Evolutionary conservation across 768 basidiomycete genomes (phyloP).

Genomic region (Nidularia pulvinata): DNA sequence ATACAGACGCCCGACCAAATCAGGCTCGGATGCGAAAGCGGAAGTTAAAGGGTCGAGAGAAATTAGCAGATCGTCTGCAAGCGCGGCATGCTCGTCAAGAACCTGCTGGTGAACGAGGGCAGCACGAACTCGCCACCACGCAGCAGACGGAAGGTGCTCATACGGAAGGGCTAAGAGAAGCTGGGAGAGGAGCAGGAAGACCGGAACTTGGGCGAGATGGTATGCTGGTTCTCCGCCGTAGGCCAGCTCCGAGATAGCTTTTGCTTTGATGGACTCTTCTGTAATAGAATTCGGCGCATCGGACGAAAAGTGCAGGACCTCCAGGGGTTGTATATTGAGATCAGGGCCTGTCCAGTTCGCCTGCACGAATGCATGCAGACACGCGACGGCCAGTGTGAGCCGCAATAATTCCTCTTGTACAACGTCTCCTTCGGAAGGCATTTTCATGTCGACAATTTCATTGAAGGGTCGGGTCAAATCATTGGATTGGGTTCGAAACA

Average conservation of each 20-base stretch:
- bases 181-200: conserved; percentile 76
- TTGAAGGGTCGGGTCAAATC: conserved; percentile 28
- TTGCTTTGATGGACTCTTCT: conserved; percentile 56
- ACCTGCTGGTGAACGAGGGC: conserved; percentile 75
- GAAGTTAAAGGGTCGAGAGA: conserved; percentile 39
- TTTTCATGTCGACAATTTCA: conserved; percentile 29
- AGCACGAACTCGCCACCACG: conserved; percentile 88
- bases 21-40: conserved; percentile 47
- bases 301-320: conserved; percentile 29
- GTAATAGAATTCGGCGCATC: conserved; percentile 20
- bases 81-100: conserved; percentile 80
- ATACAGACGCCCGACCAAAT: conserved; percentile 65
- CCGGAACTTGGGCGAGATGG: conserved; percentile 73
- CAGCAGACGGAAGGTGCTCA: conserved; percentile 43
- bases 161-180: conserved; percentile 60
- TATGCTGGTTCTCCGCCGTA: conserved; percentile 94
- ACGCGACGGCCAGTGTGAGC: conserved; percentile 72
- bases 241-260: conserved; percentile 76
- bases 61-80: conserved; percentile 38
- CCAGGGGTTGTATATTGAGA: conserved; percentile 55
- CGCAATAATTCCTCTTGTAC: conserved; percentile 51
- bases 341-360: conserved; percentile 97
- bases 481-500: conserved; percentile 30
- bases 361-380: conserved; percentile 90
- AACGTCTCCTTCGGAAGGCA: conserved; percentile 18